Evolutionary conservation across 148 eudicot genomes (phyloP).

Genomic region (Silene uniflora): DNA sequence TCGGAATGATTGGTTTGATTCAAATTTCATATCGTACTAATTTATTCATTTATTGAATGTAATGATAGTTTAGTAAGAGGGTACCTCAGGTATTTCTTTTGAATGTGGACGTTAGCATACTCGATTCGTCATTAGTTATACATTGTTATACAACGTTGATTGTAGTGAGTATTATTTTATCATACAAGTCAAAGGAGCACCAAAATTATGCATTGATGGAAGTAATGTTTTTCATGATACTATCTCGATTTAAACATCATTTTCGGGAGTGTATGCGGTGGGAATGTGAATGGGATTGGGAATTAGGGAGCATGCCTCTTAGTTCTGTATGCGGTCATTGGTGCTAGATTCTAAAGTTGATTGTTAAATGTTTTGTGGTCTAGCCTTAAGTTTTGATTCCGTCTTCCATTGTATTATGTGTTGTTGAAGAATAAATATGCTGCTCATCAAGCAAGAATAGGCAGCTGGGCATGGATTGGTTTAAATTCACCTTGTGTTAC

Average conservation of each 20-base stretch:
- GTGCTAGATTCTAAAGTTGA: neutral
- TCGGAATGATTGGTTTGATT: neutral
- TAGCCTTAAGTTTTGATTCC: neutral
- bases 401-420: conserved; percentile 23
- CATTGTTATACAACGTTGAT: neutral
- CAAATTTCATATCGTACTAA: neutral
- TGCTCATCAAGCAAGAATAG: conserved; percentile 37
- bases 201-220: no score
- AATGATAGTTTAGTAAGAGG: neutral
- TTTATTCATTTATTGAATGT: neutral
- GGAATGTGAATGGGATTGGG: neutral
- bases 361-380: conserved; percentile 19
- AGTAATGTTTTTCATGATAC: no score
- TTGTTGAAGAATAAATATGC: conserved; percentile 25
- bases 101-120: neutral
- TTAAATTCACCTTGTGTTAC: conserved; percentile 19
- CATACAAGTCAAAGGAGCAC: neutral
- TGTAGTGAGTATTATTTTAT: neutral
- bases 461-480: conserved; percentile 36
- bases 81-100: neutral
- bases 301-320: neutral
- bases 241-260: neutral
- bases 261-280: neutral
- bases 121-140: neutral
- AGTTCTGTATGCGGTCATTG: neutral